These are phyloP conservation scores for Trypanosoma scelopori DNA, from an alignment of 208 protist genomes.

Conservation along the genomic window DNA sequence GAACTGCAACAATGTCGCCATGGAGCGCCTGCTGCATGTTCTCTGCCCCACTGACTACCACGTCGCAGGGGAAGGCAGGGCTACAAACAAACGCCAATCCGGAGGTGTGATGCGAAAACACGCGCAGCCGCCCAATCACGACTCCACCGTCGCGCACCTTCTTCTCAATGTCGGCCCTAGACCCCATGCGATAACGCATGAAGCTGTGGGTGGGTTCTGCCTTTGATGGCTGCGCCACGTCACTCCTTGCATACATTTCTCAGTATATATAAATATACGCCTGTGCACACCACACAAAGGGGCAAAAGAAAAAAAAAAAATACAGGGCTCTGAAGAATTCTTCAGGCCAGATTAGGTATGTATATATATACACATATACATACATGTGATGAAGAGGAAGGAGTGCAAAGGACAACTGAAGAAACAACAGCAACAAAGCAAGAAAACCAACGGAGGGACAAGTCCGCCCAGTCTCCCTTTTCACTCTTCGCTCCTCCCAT, in stretches of 20 bases:
- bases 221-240: too few relatives aligned
- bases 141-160: conserved; percentile 45
- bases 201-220: neutral
- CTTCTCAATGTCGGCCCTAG: conserved; percentile 39
- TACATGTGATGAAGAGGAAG: too few relatives aligned
- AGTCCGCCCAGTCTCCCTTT: too few relatives aligned
- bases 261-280: neutral
- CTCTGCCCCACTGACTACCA: conserved; percentile 46
- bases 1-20: conserved; percentile 73
- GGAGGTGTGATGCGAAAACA: conserved; percentile 42
- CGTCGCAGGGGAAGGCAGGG: conserved; percentile 44
- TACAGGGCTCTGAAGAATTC: neutral
- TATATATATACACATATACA: too few relatives aligned
- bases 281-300: neutral
- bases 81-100: conserved; percentile 56
- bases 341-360: too few relatives aligned
- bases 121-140: conserved; percentile 51
- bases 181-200: conserved; percentile 40
- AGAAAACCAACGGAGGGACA: too few relatives aligned
- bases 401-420: too few relatives aligned
- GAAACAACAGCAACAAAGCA: too few relatives aligned
- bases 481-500: neutral
- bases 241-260: too few relatives aligned
- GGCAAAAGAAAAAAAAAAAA: neutral
- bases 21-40: conserved; percentile 38